Evolutionary conservation across 164 flowering plant genomes (phyloP), one percentile per base, ranked within the genome.

Genomic region (Kalanchoe fedtschenkoi): DNA sequence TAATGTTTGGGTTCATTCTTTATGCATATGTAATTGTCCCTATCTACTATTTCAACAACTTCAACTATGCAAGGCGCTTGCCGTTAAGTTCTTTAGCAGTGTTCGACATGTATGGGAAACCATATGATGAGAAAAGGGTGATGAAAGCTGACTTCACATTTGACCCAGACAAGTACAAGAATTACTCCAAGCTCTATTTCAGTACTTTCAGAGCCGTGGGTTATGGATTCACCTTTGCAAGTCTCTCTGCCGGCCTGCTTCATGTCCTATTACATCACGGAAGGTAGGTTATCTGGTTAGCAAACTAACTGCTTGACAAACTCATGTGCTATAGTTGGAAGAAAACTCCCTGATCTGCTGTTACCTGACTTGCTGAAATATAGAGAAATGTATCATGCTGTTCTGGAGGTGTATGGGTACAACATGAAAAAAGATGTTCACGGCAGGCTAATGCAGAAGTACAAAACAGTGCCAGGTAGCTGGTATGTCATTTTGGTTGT

Each of bases 321-420:
- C 6, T 37, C 13, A 8, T 37, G 13, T 37, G 39, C 39, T 15
- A 37, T 37, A 37, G 8, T 37, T 9, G 1, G 39, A 37, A 7
- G 11, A 37, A 37, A 37, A n/a, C n/a, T 37, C 1, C 13, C 11
- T 37, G 39, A 37, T 37, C 46, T 1, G 46, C 19, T 42, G 46
- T 42, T 42, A 42, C 15, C 46, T 42, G 46, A 44, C 24, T 11
- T 44, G 13, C 13, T 11, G 6, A 37, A 37, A 37, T 37, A 32
- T 11, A 51, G 32, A 51, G 56, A 51, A 51, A 51, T 51, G 56
- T 51, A 51, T 6, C 32, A 51, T 11, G 33, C 17, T 51, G 32
- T 51, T 26, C 6, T 51, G 32, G 56, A 58, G 61, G 41, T 24
- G 38, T 58, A 58, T n/a, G 61, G 61, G 42, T 58, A 32, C 28